Percentiles rank a stretch among this genome's conserved stretches.
Evolutionary conservation across 1,284 basidiomycete genomes (phyloP).

Genomic region (Cryptococcus floricola): DNA sequence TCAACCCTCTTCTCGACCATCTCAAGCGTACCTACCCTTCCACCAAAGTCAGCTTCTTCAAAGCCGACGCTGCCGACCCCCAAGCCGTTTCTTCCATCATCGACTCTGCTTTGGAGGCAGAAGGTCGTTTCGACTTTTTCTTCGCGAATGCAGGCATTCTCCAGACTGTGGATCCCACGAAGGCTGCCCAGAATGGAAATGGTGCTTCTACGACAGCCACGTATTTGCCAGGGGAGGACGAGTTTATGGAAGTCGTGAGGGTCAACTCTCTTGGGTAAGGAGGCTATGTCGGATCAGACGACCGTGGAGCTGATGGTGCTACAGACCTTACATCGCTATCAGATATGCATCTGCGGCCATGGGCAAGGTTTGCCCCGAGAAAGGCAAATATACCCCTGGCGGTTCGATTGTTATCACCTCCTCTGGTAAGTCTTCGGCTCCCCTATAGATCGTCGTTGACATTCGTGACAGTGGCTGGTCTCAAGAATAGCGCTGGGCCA

Average conservation of each 20-base stretch:
- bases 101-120: conserved; percentile 69
- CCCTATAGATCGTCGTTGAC: conserved; percentile 50
- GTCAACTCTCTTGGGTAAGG: conserved; percentile 76
- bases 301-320: not conserved
- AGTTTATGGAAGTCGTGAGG: conserved; percentile 70
- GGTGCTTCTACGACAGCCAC: conserved; percentile 25
- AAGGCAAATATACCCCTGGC: conserved; percentile 63
- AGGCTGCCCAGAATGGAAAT: no score
- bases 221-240: conserved; percentile 53
- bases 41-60: conserved; percentile 44
- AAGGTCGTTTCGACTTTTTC: conserved; percentile 84
- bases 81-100: conserved; percentile 65
- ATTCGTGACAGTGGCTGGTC: conserved; percentile 65
- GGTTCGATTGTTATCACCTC: conserved; percentile 84
- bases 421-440: not conserved
- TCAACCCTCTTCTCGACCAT: conserved; percentile 67
- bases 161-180: no score
- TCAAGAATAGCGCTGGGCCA: conserved; percentile 78
- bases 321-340: conserved; percentile 84
- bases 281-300: conserved; percentile 23
- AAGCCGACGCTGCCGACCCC: conserved; percentile 80
- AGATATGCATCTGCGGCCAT: conserved; percentile 81
- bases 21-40: conserved; percentile 65
- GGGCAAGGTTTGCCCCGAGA: conserved; percentile 60
- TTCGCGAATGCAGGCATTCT: conserved; percentile 71